Evolutionary conservation across 108 stramenopile species (phyloP).

Genomic region (Stephanodiscus minutulus): DNA sequence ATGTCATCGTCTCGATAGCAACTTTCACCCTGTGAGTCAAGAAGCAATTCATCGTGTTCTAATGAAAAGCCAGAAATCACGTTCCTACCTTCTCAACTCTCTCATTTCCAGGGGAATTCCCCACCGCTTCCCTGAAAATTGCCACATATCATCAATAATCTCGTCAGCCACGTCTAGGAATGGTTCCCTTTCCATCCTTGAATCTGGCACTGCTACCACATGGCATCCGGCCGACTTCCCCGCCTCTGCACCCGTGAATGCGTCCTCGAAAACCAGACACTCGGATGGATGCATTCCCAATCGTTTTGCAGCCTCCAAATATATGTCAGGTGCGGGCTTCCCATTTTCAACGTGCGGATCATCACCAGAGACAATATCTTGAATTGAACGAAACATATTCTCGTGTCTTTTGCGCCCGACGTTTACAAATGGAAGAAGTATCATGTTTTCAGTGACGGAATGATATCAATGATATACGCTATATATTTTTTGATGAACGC

Average conservation of each 20-base stretch:
- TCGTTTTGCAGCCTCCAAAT: conserved; percentile 67
- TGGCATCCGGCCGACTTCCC: conserved; percentile 76
- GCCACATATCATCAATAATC: conserved; percentile 56
- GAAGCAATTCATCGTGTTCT: too few relatives aligned
- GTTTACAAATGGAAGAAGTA: not conserved
- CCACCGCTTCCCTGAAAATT: conserved; percentile 68
- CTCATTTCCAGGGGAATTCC: conserved; percentile 40
- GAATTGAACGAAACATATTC: conserved; percentile 59
- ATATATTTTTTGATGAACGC: not conserved
- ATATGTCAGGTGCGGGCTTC: conserved; percentile 89
- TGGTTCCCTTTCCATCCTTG: conserved; percentile 58
- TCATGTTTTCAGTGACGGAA: not conserved
- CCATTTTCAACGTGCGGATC: conserved; percentile 68
- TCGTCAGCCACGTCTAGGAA: conserved; percentile 63
- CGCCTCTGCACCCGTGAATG: conserved; percentile 62
- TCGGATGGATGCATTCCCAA: conserved; percentile 63
- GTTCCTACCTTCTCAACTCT: not conserved
- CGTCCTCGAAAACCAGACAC: conserved; percentile 87
- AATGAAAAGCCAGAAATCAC: too few relatives aligned
- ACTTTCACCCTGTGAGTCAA: too few relatives aligned
- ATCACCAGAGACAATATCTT: conserved; percentile 69
- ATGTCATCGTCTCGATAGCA: too few relatives aligned
- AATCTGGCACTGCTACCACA: conserved; percentile 75
- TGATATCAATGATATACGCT: not conserved
- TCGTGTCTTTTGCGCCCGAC: conserved; percentile 34